phyloP scores from a whole-genome alignment of 176 grass and related monocot genomes.

The Avena insularis region DNA sequence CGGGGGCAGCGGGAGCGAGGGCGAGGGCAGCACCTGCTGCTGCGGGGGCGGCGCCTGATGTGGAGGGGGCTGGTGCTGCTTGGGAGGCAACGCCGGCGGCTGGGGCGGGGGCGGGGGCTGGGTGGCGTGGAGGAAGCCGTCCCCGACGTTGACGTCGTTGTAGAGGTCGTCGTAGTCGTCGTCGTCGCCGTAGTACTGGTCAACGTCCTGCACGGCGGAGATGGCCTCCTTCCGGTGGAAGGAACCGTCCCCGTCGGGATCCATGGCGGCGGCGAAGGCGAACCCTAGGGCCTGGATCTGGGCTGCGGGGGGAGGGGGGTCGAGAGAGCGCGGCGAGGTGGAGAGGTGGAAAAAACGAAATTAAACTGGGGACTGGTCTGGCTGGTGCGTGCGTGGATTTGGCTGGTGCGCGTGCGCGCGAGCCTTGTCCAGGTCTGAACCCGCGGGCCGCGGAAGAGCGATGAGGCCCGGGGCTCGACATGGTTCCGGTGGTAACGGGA shows the following conservation, averaged over 20 bases:
- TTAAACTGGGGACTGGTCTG: neutral
- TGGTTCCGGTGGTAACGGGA: no score
- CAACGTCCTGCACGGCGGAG: slow-evolving; percentile 66
- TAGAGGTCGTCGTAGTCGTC: slow-evolving; percentile 83
- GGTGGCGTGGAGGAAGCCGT: slow-evolving; percentile 61
- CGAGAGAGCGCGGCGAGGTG: neutral
- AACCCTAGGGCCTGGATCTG: slow-evolving; percentile 43
- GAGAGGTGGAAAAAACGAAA: neutral
- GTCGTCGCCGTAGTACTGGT: slow-evolving; percentile 85
- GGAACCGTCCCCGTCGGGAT: slow-evolving; percentile 42
- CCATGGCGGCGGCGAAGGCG: slow-evolving; percentile 35
- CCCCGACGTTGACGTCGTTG: slow-evolving; percentile 80
- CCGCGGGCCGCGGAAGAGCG: no score
- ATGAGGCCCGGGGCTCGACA: no score
- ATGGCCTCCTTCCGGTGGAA: slow-evolving; percentile 74
- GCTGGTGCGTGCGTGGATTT: slow-evolving; percentile 7
- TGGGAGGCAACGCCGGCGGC: neutral
- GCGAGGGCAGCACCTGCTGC: neutral
- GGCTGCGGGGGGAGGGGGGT: neutral
- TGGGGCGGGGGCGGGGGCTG: slow-evolving; percentile 21
- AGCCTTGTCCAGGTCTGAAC: neutral
- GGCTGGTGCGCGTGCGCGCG: neutral
- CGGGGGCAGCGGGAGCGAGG: slow-evolving; percentile 39
- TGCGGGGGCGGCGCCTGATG: slow-evolving; percentile 16
- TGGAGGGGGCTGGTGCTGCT: slow-evolving; percentile 30